A percentile compares a stretch with the other conserved stretches of the same genome.
phyloP scores from a whole-genome alignment of 306 rosid genomes.

The Vicia faba region DNA sequence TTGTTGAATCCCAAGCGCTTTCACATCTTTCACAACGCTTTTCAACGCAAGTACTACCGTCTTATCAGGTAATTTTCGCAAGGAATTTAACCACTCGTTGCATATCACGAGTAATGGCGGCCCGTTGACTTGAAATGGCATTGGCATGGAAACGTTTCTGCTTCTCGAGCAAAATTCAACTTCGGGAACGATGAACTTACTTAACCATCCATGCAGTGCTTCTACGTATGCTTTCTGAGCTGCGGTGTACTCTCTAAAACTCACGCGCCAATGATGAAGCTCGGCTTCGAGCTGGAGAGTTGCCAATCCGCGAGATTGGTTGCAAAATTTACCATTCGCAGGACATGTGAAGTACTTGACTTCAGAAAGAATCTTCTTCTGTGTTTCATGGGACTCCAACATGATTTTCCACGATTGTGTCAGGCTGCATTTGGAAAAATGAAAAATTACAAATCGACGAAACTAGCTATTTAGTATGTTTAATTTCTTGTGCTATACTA shows the following conservation, averaged over 20 bases:
- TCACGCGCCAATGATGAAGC: conserved; percentile 75
- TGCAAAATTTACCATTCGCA: conserved; percentile 64
- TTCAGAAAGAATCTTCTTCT: conserved; percentile 75
- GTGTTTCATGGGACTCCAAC: conserved; percentile 93
- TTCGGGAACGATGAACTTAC: conserved; percentile 78
- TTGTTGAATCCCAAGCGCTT: conserved; percentile 70
- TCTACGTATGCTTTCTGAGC: conserved; percentile 79
- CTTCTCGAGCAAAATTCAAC: conserved; percentile 72
- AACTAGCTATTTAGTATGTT: conserved; percentile 33
- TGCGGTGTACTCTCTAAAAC: conserved; percentile 67
- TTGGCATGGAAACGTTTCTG: conserved; percentile 49
- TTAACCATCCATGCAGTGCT: conserved; percentile 89
- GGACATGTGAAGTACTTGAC: conserved; percentile 71
- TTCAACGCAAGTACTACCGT: conserved; percentile 62
- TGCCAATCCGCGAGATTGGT: conserved; percentile 73
- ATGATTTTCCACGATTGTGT: conserved; percentile 73
- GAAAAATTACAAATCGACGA: conserved; percentile 40
- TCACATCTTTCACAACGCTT: conserved; percentile 66
- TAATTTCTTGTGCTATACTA: conserved; percentile 29
- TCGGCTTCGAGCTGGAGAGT: conserved; percentile 77
- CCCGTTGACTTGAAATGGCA: conserved; percentile 59
- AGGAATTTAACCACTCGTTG: conserved; percentile 70
- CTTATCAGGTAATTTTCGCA: conserved; percentile 69
- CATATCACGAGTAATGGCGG: conserved; percentile 80
- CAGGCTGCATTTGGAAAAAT: conserved; percentile 69